Evolutionary conservation across 140 eudicot genomes (phyloP), one percentile per base, ranked within the genome.

Genomic region (Flaveria floridana): DNA sequence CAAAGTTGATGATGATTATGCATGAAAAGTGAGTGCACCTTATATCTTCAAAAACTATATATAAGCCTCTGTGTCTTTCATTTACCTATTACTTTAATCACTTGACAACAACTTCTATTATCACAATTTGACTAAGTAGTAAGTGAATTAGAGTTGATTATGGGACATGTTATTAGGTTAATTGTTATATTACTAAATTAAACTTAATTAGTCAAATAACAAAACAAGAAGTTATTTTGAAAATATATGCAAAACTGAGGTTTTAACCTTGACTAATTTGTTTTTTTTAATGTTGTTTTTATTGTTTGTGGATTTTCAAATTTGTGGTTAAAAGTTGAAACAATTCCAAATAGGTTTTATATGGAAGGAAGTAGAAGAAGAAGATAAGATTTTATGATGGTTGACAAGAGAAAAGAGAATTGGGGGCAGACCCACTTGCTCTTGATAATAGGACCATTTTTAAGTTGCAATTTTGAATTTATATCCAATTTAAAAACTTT

Each of bases 341-440:
- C 70, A 68, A 12, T 30, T 50, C 51, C 21, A 47, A 21, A 14
- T 52, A 42, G 66, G 64, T 66, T 19, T 64, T 56, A 8, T 53
- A 19, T 71, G 68, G 81, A 56, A 25, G 55, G 82, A 80, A 78
- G 68, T 80, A 70, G 76, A 63, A 44, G 13, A 82, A 65, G 84
- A 71, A 73, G 89, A 87, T 85, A 85, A 83, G 93, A 78, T 74
- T 21, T 21, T 42, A 63, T 79, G 87, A 87, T 84, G 84, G 86
- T 30, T 78, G 82, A 68, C 82, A 68, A 58, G 73, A 18, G 73
- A 77, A 81, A 78, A 76, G 66, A 65, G 74, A 56, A 52, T 68
- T 65, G 15, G 80, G 76, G 65, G 79, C 62, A 76, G 83, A 63
- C 82, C 96, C 87, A 87, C 96, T 85, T 71, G 82, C 64, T 37